phyloP scores from a whole-genome alignment of 805 yeast genomes.

The Candida orba region DNA sequence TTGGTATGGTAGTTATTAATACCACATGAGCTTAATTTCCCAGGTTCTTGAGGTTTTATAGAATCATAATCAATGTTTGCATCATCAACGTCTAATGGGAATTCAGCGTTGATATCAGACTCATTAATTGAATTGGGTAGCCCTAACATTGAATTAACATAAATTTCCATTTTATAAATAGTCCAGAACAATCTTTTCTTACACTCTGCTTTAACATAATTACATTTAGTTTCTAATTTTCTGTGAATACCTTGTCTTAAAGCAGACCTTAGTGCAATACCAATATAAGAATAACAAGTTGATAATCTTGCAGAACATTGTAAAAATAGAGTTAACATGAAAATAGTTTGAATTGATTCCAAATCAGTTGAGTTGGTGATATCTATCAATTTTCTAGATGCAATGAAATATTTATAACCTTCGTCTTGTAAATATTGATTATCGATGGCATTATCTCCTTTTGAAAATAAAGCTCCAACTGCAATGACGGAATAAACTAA shows the following conservation, averaged over 20 bases:
- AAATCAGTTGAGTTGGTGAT: conserved; percentile 81
- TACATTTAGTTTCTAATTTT: conserved; percentile 39
- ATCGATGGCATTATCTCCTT: conserved; percentile 25
- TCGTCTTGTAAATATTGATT: conserved; percentile 41
- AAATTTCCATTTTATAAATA: conserved; percentile 83
- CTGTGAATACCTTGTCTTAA: conserved; percentile 80
- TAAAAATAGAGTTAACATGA: conserved; percentile 77
- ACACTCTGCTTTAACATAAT: conserved; percentile 73
- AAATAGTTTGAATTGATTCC: conserved; percentile 76
- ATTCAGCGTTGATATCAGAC: conserved; percentile 80
- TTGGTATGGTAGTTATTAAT: conserved; percentile 84
- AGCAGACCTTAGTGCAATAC: conserved; percentile 82
- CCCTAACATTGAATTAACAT: conserved; percentile 84
- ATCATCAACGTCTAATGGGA: conserved; percentile 82
- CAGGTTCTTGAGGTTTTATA: conserved; percentile 27
- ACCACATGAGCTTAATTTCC: conserved; percentile 29
- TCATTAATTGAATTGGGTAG: conserved; percentile 71
- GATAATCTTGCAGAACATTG: conserved; percentile 88
- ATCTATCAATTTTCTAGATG: conserved; percentile 78
- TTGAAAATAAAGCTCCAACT: conserved; percentile 71
- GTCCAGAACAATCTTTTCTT: conserved; percentile 85
- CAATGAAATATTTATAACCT: conserved; percentile 78
- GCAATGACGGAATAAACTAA: conserved; percentile 80
- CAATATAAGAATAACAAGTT: conserved; percentile 86
- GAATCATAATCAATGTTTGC: conserved; percentile 45